Evolutionary conservation across 2,329 filamentous ascomycete species (phyloP).

Genomic region (Fusarium lateritium): DNA sequence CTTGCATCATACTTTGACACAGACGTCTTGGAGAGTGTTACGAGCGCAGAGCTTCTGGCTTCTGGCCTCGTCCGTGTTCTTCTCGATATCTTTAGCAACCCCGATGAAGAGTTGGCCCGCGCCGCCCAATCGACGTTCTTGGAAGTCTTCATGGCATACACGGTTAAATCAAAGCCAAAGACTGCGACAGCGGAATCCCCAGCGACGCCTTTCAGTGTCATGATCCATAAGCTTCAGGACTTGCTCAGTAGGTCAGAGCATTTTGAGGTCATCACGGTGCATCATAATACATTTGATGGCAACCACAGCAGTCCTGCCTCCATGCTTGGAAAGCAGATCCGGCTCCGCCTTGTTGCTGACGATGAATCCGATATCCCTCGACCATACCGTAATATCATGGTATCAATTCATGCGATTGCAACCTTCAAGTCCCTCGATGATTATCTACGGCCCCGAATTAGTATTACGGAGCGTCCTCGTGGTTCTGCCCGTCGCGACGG

Average conservation of each 20-base stretch:
- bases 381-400: constrained; percentile 94
- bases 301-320: constrained; percentile 92
- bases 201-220: constrained; percentile 87
- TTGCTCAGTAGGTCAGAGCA: constrained; percentile 96
- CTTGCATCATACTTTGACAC: constrained; percentile 89
- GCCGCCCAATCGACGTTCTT: constrained; percentile 87
- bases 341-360: constrained; percentile 89
- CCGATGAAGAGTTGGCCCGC: constrained; percentile 71
- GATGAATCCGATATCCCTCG: constrained; percentile 92
- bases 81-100: constrained; percentile 84
- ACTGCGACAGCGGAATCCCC: constrained; percentile 77
- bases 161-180: constrained; percentile 75
- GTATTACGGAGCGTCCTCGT: constrained; percentile 78
- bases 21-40: constrained; percentile 92
- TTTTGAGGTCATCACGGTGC: constrained; percentile 96
- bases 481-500: constrained; percentile 72
- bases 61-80: constrained; percentile 91
- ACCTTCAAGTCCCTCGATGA: constrained; percentile 98
- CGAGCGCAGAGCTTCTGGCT: constrained; percentile 92
- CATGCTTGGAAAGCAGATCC: constrained; percentile 96
- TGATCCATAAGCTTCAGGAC: constrained; percentile 96
- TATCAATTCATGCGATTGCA: constrained; percentile 97
- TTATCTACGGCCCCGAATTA: constrained; percentile 92
- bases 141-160: constrained; percentile 90
- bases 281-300: constrained; percentile 91